Evolutionary conservation across 768 basidiomycete species (phyloP).

Genomic region (Lactarius sanguifluus): DNA sequence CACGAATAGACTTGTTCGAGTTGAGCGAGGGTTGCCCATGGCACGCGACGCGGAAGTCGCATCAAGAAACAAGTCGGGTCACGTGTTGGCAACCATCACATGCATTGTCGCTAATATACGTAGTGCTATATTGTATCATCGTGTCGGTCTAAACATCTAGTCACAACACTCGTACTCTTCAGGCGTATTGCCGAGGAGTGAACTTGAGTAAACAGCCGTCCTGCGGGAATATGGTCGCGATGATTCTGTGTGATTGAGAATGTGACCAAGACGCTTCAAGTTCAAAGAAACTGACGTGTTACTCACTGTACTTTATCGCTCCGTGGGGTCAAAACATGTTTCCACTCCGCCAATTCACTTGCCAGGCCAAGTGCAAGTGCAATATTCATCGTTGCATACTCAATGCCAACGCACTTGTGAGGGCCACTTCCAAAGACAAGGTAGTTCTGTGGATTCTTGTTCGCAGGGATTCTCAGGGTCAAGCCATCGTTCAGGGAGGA

Average conservation of each 20-base stretch:
- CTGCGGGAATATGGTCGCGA: slow-evolving; percentile 96
- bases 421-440: slow-evolving; percentile 94
- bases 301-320: slow-evolving; percentile 83
- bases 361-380: slow-evolving; percentile 84
- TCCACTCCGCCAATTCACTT: slow-evolving; percentile 74
- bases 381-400: slow-evolving; percentile 93
- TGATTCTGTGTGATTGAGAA: slow-evolving; percentile 55
- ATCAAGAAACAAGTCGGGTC: not conserved
- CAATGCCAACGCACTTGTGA: slow-evolving; percentile 88
- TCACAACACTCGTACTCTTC: slow-evolving; percentile 4
- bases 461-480: slow-evolving; percentile 76
- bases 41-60: slow-evolving; percentile 69
- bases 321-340: slow-evolving; percentile 78
- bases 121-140: slow-evolving; percentile 5
- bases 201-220: slow-evolving; percentile 86
- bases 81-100: not conserved
- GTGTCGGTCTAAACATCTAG: not conserved
- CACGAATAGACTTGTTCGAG: slow-evolving; percentile 74
- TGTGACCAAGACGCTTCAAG: not conserved
- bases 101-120: not conserved
- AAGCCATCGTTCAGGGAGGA: slow-evolving; percentile 92
- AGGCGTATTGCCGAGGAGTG: slow-evolving; percentile 48
- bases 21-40: slow-evolving; percentile 70
- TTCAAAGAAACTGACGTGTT: not conserved
- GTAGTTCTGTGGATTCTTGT: slow-evolving; percentile 88